Evolutionary conservation across 2,329 filamentous ascomycete species (phyloP), one percentile per base, ranked within the genome.

Genomic region (Sclerotinia subarctica): DNA sequence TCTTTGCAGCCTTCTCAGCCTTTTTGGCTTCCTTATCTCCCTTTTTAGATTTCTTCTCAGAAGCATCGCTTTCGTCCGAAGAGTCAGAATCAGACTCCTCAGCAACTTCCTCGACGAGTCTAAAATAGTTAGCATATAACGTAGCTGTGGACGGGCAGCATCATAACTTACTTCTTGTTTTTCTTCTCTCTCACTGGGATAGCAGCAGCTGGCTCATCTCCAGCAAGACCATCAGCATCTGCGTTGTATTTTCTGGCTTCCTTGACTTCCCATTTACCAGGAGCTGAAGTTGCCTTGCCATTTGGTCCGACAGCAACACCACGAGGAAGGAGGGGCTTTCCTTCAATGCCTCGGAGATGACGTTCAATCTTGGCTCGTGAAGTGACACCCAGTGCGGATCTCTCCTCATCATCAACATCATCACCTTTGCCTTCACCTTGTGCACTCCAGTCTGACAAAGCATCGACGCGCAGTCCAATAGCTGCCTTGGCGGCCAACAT

Each of bases 401-500:
- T 92, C 79, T 96, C 93, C 78, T 99, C 94, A 74, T 99, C 95
- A 38, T 94, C 92, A 32, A 88, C 84, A 72, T 85, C 82, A 73
- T 86, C 82, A 54, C 81, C 83, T 70, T 83, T 88, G 60, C 90
- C 88, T 69, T 90, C 84, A 69, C 87, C 87, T 68, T 90, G 87
- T 58, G 86, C 85, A 71, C 86, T 86, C 84, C 91, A 93, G 71
- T 94, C 91, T 66, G 89, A 88, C 56, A 96, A 86, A 38, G 95
- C 93, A 80, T 99, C 95, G 62, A 97, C 91, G 81, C 95, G 93
- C 60, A 97, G 85, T 84, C 94, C 94, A 63, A 99, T 87, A 35
- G 95, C 93, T 58, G 94, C 89, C 85, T 98, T 98, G 74, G 94
- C 91, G 60, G 95, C 91, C 70, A 99, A 86, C 84, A 97, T 93